Evolutionary conservation across 83 land plant species (phyloP), one percentile per base, ranked within the genome.

Genomic region (Picea mariana): DNA sequence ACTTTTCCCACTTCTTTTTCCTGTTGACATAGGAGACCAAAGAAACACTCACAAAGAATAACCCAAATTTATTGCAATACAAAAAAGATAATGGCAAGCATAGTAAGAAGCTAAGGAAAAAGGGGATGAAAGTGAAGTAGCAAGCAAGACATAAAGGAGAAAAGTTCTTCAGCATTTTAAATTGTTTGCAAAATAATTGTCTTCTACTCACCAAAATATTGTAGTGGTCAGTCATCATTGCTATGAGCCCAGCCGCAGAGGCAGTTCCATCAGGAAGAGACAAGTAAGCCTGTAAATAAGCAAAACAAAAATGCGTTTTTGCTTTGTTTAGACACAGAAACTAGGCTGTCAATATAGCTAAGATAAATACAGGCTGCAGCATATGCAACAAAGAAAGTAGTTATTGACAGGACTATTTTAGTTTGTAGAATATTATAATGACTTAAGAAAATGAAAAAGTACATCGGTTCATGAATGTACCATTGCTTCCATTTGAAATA

Each of bases 191-290:
- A 3, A 17, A 8, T 72, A 20, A 72, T 42, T 9, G 17, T 31
- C 11, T 72, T 49, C 26, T 59, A 65, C 91, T 85, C 81, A 96
- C 98, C 92, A 94, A 78, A 69, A 91, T 90, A 82, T 90, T 91
- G 89, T 92, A 94, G 80, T 96, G 94, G 85, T 96, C 98, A 20
- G 92, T 94, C 98, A 94, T 96, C 98, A 96, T 92, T 65, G 98
- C 98, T 40, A 90, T 96, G 4, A 96, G 76, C 47, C 95, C 98
- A 87, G 93, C 94, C 63, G 87, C 93, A 67, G 97, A 92, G 60
- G 98, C 93, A 79, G 91, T 87, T 40, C 94, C 97, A 80, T 96
- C 97, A 61, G 99, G 93, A 75, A 96, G 90, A 40, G 99, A 96
- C 75, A 96, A 83, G 85, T 93, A 96, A 72, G 99, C 99, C 97